Evolutionary conservation across 2,329 filamentous ascomycete genomes (phyloP).

Genomic region (Aotearoamyces nothofagi): DNA sequence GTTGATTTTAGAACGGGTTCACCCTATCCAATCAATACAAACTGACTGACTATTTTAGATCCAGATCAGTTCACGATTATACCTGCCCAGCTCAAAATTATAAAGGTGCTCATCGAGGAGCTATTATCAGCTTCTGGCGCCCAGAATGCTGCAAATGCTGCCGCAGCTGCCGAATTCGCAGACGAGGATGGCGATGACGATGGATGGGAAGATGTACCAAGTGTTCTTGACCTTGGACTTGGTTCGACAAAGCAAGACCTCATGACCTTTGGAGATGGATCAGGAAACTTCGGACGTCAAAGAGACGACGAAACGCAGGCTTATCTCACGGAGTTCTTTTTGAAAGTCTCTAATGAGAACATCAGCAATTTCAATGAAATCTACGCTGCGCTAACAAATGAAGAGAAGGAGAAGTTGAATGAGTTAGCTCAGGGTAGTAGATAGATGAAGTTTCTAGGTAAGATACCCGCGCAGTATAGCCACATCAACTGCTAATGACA

Average conservation of each 20-base stretch:
- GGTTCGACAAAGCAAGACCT: slow-evolving; percentile 57
- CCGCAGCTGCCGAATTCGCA: slow-evolving; percentile 38
- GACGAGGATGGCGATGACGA: slow-evolving; percentile 61
- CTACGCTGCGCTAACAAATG: slow-evolving; percentile 20
- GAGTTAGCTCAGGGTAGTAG: slow-evolving; percentile 20
- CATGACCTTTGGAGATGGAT: slow-evolving; percentile 58
- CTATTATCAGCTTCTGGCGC: slow-evolving; percentile 64
- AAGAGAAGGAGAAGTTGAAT: slow-evolving; percentile 31
- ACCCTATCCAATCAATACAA: slow-evolving; percentile 8
- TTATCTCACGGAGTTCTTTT: slow-evolving; percentile 73
- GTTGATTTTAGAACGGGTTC: too few species aligned
- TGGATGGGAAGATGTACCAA: slow-evolving; percentile 78
- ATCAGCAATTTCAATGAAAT: slow-evolving; percentile 22
- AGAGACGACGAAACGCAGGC: slow-evolving; percentile 83
- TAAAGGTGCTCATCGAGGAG: slow-evolving; percentile 92
- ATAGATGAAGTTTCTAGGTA: too few species aligned
- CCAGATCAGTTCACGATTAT: slow-evolving; percentile 84
- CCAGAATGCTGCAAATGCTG: slow-evolving; percentile 38
- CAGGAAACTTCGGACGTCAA: slow-evolving; percentile 39
- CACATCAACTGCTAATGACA: too few species aligned
- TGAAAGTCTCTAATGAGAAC: slow-evolving; percentile 22
- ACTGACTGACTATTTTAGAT: slow-evolving; percentile 30
- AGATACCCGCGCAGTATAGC: too few species aligned
- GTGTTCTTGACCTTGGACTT: slow-evolving; percentile 61
- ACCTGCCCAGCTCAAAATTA: slow-evolving; percentile 79